Base-by-base conservation (phyloP, 2,329 filamentous ascomycete genomes). In the Fonsecaea multimorphosa region DNA sequence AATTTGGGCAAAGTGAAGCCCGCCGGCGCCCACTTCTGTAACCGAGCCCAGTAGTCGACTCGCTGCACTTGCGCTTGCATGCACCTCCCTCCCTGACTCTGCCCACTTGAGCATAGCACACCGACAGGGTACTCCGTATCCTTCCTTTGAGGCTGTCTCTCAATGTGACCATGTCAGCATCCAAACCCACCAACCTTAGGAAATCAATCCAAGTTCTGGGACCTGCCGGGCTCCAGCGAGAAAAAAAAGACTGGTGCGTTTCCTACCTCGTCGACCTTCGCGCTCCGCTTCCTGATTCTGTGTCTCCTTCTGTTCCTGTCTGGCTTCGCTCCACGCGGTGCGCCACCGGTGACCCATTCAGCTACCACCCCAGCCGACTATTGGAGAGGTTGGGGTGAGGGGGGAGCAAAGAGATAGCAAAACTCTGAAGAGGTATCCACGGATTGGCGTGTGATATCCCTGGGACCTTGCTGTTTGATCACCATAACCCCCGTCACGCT, bases 81-180 rank as follows among this genome's bases (percentile, higher is more conserved):
- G 54, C 57, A 38, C 38, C 27, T 52, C 44, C 29, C 54, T 58
- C 46, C 56, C 46, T 58, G 52, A 40, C 56, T 52, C 53, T 53
- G 19, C 52, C 49, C 49, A 53, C 31, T 56, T 34, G 44, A 61
- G 61, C 24, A 61, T 57, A 61, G 58, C 38, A 56, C 54, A 27
- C 19, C 62, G 56, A 49, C 44, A 49, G 32, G 44, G 34, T 22
- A 54, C 49, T 58, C 56, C 58, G 62, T 64, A 59, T 65, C 40
- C 58, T 56, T 62, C 53, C 54, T 63, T n/a, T 57, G 52, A 49
- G 52, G 51, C 54, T 63, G 44, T 62, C 46, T 34, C 55, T 64
- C 58, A 49, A 69, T 69, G 67, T 64, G 60, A 66, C 67, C 64
- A 67, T 67, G 67, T 69, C 67, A 69, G 67, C 67, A 65, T 69